Conservation (phyloP, 805 yeast genomes). For the Metschnikowia koreensis region DNA sequence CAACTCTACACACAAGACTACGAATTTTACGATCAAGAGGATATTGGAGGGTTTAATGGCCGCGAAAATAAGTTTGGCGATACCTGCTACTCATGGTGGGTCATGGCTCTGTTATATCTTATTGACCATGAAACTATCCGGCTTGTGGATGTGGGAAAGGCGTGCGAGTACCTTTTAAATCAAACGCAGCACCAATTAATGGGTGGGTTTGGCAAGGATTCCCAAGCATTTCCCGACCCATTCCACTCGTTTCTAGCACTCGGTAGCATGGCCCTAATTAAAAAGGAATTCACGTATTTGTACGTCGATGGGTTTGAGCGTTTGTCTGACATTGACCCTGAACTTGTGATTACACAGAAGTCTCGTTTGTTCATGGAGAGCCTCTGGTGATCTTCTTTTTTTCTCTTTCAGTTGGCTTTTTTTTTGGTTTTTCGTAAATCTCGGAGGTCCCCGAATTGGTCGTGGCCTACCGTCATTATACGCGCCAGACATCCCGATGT, state of each 20-base stretch:
- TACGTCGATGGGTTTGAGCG: slow-evolving; percentile 6
- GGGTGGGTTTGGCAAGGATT: slow-evolving; percentile 80
- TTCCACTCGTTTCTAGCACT: slow-evolving; percentile 64
- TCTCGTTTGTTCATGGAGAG: slow-evolving; percentile 15
- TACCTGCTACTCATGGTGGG: slow-evolving; percentile 90
- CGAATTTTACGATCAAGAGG: slow-evolving; percentile 43
- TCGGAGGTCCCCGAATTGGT: background rate
- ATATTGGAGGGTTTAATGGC: slow-evolving; percentile 82
- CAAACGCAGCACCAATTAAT: slow-evolving; percentile 58
- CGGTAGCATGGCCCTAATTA: slow-evolving; percentile 46
- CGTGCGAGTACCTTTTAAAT: slow-evolving; percentile 45
- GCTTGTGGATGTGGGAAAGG: slow-evolving; percentile 36
- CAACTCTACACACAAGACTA: slow-evolving; percentile 26
- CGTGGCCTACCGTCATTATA: background rate
- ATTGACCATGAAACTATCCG: slow-evolving; percentile 27
- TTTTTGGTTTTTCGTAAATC: background rate
- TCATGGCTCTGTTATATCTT: slow-evolving; percentile 53
- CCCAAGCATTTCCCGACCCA: slow-evolving; percentile 65
- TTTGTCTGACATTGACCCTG: slow-evolving; percentile 14
- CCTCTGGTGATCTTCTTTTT: slow-evolving; percentile 9
- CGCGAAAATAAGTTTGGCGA: slow-evolving; percentile 81
- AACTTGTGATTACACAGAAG: slow-evolving; percentile 14
- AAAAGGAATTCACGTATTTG: slow-evolving; percentile 1
- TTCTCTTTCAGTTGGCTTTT: no score
- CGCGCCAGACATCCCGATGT: background rate